Evolutionary conservation across 164 flowering plant species (phyloP).

Genomic region (Sextonia rubra): DNA sequence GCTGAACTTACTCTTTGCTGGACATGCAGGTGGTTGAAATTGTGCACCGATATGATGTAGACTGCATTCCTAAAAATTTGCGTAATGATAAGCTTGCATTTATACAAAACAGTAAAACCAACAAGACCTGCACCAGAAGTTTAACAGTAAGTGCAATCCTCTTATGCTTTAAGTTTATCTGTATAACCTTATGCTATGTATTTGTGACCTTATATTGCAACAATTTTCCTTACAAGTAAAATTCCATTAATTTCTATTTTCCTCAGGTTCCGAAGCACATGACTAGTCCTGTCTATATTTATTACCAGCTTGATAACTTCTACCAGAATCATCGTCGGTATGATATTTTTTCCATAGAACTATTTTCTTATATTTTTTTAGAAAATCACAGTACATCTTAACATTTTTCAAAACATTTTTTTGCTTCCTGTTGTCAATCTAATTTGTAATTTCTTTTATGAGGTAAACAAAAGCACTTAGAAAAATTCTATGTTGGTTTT

Average conservation of each 20-base stretch:
- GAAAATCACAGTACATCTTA: no score
- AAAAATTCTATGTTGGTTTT: no score
- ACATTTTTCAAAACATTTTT: no score
- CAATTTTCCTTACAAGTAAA: neutral
- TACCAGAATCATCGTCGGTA: constrained; percentile 90
- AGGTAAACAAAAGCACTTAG: no score
- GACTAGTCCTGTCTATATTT: constrained; percentile 62
- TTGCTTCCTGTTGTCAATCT: no score
- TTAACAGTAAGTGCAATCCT: constrained; percentile 37
- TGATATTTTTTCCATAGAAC: no score
- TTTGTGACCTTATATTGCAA: no score
- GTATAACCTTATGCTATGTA: neutral
- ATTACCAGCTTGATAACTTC: constrained; percentile 73
- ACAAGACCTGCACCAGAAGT: constrained; percentile 62
- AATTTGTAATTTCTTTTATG: no score
- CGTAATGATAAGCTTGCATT: constrained; percentile 28
- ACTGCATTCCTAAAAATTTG: constrained; percentile 45
- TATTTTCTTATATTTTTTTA: no score
- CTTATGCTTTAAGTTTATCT: no score
- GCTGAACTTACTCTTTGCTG: neutral
- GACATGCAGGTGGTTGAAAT: constrained; percentile 71
- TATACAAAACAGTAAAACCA: constrained; percentile 40
- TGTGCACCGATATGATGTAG: constrained; percentile 62
- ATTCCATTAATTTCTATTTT: neutral
- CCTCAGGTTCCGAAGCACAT: constrained; percentile 62